A percentile compares a stretch with the other conserved stretches of the same genome.
Evolutionary conservation across 2,329 filamentous ascomycete genomes (phyloP).

Genomic region (Mycosphaerella arachidis): DNA sequence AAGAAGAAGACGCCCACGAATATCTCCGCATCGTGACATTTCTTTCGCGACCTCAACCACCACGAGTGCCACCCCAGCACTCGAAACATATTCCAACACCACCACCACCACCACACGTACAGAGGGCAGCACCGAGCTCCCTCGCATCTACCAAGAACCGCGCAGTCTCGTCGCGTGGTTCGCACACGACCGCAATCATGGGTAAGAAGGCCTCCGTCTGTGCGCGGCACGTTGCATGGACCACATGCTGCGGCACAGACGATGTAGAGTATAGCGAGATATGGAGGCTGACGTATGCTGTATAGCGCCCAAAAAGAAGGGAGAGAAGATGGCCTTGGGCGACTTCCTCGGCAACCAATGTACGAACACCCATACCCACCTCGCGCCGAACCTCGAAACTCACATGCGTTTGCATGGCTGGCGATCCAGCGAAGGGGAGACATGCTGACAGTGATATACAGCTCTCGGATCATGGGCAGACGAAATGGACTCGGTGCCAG

Average conservation of each 20-base stretch:
- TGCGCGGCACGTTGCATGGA: conserved; percentile 9
- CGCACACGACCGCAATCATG: conserved; percentile 55
- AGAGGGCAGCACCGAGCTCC: conserved; percentile 6
- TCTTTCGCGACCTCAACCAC: neutral
- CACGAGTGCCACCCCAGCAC: conserved; percentile 12
- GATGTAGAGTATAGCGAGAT: neutral
- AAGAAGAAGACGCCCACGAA: neutral
- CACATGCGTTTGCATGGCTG: neutral
- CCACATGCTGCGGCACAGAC: neutral
- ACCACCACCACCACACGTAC: conserved; percentile 1
- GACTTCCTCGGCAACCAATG: conserved; percentile 90
- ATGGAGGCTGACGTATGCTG: conserved; percentile 18
- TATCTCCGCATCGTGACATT: neutral
- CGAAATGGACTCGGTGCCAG: conserved; percentile 69
- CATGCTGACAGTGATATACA: conserved; percentile 36
- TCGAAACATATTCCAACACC: conserved; percentile 4
- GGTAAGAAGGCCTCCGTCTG: conserved; percentile 34
- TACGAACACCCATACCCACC: conserved; percentile 39
- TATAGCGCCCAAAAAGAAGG: conserved; percentile 69
- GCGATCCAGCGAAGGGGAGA: neutral
- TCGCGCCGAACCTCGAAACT: neutral
- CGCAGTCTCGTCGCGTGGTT: conserved; percentile 19
- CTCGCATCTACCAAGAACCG: conserved; percentile 6
- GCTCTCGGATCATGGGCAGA: conserved; percentile 93
- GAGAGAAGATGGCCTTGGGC: conserved; percentile 95